A percentile compares a stretch with the other conserved stretches of the same genome.
Evolutionary conservation across 768 basidiomycete genomes (phyloP).

Genomic region (Pleurotus djamor): DNA sequence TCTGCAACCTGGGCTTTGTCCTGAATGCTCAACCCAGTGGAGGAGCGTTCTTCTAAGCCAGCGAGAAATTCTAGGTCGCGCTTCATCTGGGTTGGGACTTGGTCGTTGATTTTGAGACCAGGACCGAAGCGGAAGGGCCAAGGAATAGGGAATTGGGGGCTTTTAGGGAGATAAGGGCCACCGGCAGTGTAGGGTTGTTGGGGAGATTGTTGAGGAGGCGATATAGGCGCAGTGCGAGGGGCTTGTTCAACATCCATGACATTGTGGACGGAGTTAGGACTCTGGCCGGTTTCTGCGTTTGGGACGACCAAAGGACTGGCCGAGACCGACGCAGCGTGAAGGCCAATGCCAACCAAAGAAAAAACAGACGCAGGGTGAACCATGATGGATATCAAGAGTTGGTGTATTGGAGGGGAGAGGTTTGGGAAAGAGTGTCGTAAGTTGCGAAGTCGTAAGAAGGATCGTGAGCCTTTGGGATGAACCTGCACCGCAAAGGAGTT

Average conservation of each 20-base stretch:
- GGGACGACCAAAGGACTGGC: background rate
- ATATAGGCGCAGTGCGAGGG: background rate
- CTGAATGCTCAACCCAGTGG: background rate
- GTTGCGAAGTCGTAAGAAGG: background rate
- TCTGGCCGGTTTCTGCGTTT: background rate
- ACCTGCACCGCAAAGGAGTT: background rate
- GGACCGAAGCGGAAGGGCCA: background rate
- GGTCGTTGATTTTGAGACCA: background rate
- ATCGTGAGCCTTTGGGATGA: background rate
- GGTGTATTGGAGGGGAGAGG: background rate
- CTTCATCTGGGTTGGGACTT: background rate
- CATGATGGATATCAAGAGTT: background rate
- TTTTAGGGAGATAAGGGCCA: background rate
- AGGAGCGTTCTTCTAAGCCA: background rate
- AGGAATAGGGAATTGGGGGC: background rate
- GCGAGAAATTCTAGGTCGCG: background rate
- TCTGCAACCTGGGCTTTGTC: background rate
- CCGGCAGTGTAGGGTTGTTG: background rate
- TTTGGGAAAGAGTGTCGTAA: background rate
- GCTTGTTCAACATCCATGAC: background rate
- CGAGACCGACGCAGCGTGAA: background rate
- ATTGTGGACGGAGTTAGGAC: background rate
- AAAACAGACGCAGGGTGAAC: background rate
- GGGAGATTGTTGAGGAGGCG: background rate
- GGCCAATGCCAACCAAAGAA: background rate